Evolutionary conservation across 1,284 basidiomycete genomes (phyloP).

Genomic region (Moesziomyces parantarcticus): DNA sequence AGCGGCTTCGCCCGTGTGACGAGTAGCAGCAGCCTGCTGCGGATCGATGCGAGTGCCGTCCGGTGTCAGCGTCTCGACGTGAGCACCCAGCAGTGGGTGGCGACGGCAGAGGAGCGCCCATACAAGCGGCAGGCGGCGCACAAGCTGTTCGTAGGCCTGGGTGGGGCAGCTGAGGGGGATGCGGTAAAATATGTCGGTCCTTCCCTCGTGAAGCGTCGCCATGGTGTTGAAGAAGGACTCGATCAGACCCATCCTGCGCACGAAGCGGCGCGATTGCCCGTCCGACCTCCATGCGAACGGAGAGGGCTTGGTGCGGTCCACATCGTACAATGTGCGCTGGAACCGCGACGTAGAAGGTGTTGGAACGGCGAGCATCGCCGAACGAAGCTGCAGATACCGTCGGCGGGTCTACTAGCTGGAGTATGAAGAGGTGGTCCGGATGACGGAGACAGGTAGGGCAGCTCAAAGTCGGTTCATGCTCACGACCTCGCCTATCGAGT

Average conservation of each 20-base stretch:
- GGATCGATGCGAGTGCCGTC: conserved; percentile 19
- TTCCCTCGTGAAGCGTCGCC: conserved; percentile 41
- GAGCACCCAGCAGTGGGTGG: conserved; percentile 31
- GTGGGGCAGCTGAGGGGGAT: conserved; percentile 28
- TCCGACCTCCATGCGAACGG: conserved; percentile 42
- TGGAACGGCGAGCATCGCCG: conserved; percentile 27
- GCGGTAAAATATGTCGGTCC: conserved; percentile 47
- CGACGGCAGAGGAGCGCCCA: conserved; percentile 46
- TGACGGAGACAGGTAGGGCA: no score
- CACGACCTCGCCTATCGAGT: not conserved
- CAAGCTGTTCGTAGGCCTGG: conserved; percentile 11
- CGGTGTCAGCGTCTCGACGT: conserved; percentile 30
- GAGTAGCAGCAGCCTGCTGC: conserved; percentile 22
- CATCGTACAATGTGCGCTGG: conserved; percentile 35
- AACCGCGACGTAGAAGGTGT: conserved; percentile 23
- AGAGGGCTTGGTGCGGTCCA: conserved; percentile 36
- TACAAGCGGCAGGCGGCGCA: conserved; percentile 30
- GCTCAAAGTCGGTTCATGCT: no score
- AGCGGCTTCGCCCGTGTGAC: conserved; percentile 33
- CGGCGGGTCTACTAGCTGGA: no score
- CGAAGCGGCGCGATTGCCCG: conserved; percentile 12
- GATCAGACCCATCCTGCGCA: conserved; percentile 44
- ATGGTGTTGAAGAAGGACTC: conserved; percentile 52
- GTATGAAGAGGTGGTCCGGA: no score
- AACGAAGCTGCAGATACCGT: no score